phyloP scores from a whole-genome alignment of 257 asterid species.

The Jaltomata sinuosa region DNA sequence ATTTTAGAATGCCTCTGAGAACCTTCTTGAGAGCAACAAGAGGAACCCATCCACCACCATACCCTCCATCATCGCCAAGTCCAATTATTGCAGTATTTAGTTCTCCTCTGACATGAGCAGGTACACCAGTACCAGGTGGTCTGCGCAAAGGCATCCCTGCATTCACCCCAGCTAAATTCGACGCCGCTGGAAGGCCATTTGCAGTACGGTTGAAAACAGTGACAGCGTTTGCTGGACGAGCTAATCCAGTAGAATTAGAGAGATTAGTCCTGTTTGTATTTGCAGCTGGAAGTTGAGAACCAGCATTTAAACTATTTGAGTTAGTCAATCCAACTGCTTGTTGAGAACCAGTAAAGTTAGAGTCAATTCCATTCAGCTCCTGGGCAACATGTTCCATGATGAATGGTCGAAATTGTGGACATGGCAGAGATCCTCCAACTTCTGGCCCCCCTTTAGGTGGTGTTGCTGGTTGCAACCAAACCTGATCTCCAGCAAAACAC shows the following conservation, averaged over 20 bases:
- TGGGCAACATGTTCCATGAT: conserved; percentile 99
- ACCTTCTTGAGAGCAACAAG: conserved; percentile 96
- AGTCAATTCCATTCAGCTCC: conserved; percentile 91
- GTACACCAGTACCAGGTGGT: conserved; percentile 81
- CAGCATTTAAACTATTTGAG: conserved; percentile 45
- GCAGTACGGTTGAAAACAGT: conserved; percentile 67
- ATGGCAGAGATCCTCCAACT: conserved; percentile 92
- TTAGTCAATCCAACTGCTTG: conserved; percentile 64
- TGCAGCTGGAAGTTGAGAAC: conserved; percentile 45
- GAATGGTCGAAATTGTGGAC: conserved; percentile 98
- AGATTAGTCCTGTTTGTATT: conserved; percentile 58
- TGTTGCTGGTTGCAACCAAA: conserved; percentile 99
- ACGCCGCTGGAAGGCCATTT: conserved; percentile 54
- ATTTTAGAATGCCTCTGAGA: conserved; percentile 91
- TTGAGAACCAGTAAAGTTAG: conserved; percentile 73
- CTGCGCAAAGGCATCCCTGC: conserved; percentile 56
- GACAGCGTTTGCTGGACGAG: conserved; percentile 64
- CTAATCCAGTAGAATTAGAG: conserved; percentile 37
- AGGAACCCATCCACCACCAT: conserved; percentile 99
- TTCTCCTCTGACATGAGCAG: conserved; percentile 96
- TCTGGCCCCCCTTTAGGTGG: conserved; percentile 97
- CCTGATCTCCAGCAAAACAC: conserved; percentile 99
- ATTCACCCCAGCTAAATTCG: conserved; percentile 40
- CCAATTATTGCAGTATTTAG: conserved; percentile 97
- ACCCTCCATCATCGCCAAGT: conserved; percentile 99